A percentile compares a stretch with the other conserved stretches of the same genome.
These are phyloP conservation scores for Erythrophleum ivorense DNA, from an alignment of 331 rosid genomes.

Conservation along the genomic window DNA sequence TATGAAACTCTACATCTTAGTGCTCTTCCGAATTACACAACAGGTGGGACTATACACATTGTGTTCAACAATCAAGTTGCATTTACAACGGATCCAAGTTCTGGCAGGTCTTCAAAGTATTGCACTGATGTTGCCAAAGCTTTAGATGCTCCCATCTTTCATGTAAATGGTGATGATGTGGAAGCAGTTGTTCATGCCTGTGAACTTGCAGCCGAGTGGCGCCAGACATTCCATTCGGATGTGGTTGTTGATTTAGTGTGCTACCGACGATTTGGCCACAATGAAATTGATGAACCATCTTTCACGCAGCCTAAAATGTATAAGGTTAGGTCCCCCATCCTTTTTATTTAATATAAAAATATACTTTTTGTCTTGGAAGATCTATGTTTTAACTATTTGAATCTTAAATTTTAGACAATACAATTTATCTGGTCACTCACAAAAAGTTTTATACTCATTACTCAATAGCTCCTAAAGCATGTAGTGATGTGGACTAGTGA, in stretches of 20 bases:
- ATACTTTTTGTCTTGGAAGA: neutral
- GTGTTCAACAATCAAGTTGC: conserved; percentile 95
- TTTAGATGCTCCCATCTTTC: conserved; percentile 88
- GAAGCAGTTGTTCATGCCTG: conserved; percentile 89
- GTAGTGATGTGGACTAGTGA: no score
- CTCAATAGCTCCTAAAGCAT: no score
- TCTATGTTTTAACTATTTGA: neutral
- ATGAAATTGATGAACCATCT: conserved; percentile 95
- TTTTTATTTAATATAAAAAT: no score
- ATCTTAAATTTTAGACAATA: no score
- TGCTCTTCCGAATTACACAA: conserved; percentile 89
- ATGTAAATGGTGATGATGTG: conserved; percentile 91
- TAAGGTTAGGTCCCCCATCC: conserved; percentile 56
- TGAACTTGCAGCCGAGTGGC: conserved; percentile 99
- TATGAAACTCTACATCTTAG: conserved; percentile 96
- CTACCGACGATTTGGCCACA: conserved; percentile 92
- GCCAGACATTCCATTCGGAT: conserved; percentile 95
- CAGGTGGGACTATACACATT: conserved; percentile 94
- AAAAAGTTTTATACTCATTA: no score
- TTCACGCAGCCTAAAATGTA: conserved; percentile 98
- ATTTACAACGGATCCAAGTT: conserved; percentile 87
- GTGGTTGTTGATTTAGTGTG: conserved; percentile 98
- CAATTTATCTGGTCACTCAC: no score
- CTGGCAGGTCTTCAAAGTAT: conserved; percentile 88
- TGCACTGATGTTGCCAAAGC: conserved; percentile 97